These are phyloP conservation scores for Hondaea fermentalgiana DNA, from an alignment of 108 stramenopile species.

Conservation along the genomic window DNA sequence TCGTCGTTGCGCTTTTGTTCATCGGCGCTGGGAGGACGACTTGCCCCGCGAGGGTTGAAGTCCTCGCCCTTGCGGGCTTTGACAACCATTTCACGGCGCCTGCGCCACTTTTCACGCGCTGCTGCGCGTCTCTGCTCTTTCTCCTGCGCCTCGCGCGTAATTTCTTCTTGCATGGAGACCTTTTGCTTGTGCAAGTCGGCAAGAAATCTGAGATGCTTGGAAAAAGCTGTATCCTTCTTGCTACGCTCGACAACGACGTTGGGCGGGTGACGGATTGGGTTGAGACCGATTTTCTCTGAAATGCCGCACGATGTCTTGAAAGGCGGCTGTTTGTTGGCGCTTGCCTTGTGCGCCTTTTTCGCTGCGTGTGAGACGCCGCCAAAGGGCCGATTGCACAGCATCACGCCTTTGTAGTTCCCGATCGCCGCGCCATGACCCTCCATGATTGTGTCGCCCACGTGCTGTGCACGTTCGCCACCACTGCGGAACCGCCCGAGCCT, in stretches of 20 bases:
- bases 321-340: not conserved
- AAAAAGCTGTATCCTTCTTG: slow-evolving; percentile 14
- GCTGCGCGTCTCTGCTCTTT: not conserved
- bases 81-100: not conserved
- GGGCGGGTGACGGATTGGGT: not conserved
- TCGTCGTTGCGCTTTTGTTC: not conserved
- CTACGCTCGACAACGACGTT: not conserved
- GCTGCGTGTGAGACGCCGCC: slow-evolving; percentile 32
- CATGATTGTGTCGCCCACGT: not conserved
- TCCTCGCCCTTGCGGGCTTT: not conserved
- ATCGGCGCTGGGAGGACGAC: not conserved
- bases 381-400: slow-evolving; percentile 58
- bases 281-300: slow-evolving; percentile 30
- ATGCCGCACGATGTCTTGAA: slow-evolving; percentile 33
- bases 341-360: not conserved
- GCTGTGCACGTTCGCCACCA: no score
- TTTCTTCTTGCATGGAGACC: slow-evolving; percentile 32
- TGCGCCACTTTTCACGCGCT: not conserved
- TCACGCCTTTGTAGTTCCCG: slow-evolving; percentile 61
- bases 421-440: slow-evolving; percentile 21
- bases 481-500: no score
- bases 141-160: slow-evolving; percentile 19
- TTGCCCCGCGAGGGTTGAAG: not conserved
- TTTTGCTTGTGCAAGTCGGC: slow-evolving; percentile 43
- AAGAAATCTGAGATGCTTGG: slow-evolving; percentile 35